These are phyloP conservation scores for Sechiopsis laciniata DNA, from an alignment of 306 rosid genomes.

Conservation along the genomic window DNA sequence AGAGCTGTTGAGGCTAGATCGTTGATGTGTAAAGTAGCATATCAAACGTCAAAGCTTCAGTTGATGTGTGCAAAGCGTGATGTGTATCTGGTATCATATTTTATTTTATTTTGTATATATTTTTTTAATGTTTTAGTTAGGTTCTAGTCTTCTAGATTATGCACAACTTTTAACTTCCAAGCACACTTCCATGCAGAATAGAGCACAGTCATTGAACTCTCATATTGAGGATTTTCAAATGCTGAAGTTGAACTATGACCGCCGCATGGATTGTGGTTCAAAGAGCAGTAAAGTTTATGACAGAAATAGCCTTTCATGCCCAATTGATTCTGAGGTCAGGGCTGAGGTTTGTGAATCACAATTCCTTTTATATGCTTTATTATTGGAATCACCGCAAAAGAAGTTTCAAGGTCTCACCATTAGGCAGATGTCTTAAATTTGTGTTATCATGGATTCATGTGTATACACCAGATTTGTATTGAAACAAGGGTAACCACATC, in stretches of 20 bases:
- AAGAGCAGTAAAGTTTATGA: constrained; percentile 32
- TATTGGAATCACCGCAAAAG: background rate
- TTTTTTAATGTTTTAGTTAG: constrained; percentile 16
- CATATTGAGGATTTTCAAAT: constrained; percentile 57
- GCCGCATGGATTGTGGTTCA: constrained; percentile 30
- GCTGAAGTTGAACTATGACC: constrained; percentile 38
- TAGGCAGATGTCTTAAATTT: background rate
- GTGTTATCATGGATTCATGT: background rate
- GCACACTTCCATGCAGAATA: constrained; percentile 49
- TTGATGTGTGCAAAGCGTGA: constrained; percentile 52
- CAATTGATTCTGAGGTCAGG: constrained; percentile 36
- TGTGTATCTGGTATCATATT: constrained; percentile 46
- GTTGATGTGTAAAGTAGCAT: constrained; percentile 44
- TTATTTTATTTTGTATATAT: too few relatives aligned
- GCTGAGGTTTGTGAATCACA: constrained; percentile 41
- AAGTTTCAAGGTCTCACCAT: background rate
- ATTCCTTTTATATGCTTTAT: background rate
- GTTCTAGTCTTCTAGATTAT: constrained; percentile 13
- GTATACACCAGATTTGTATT: background rate
- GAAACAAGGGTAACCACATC: too few relatives aligned
- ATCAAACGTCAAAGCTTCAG: constrained; percentile 61
- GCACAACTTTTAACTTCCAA: constrained; percentile 25
- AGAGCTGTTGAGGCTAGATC: constrained; percentile 57
- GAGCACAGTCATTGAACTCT: constrained; percentile 34
- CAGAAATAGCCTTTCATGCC: constrained; percentile 28